phyloP scores from a whole-genome alignment of 169 alveolate genomes.

The Eimeria tenella region DNA sequence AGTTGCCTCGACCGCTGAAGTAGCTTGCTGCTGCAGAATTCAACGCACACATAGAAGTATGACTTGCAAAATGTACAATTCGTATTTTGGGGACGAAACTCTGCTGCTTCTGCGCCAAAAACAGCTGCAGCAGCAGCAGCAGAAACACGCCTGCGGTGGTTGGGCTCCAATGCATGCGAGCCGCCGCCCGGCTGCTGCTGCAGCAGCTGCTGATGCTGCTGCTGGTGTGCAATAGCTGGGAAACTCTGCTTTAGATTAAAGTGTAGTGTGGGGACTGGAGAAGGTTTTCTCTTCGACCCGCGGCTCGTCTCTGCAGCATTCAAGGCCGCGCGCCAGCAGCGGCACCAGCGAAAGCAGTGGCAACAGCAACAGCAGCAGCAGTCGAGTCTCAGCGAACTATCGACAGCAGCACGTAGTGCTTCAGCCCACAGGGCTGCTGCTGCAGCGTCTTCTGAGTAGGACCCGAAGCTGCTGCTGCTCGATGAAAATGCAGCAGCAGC shows the following conservation, averaged over 20 bases:
- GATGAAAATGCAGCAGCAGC: neutral
- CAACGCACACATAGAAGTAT: neutral
- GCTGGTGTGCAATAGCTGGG: neutral
- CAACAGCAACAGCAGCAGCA: neutral
- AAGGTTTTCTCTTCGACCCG: neutral
- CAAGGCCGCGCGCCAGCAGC: conserved; percentile 23
- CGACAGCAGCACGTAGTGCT: neutral
- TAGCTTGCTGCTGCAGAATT: neutral
- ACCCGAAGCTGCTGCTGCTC: no score
- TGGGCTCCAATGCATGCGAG: neutral
- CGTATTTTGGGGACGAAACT: neutral
- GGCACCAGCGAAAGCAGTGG: neutral
- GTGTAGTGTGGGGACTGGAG: neutral
- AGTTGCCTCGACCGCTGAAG: no score
- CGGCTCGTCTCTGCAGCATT: neutral
- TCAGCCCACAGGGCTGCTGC: neutral
- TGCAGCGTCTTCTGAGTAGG: neutral
- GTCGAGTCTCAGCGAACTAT: neutral
- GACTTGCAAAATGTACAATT: neutral
- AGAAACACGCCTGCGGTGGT: neutral
- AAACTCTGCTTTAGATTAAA: neutral
- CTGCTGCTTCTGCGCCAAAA: neutral
- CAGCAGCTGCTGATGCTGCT: conserved; percentile 6
- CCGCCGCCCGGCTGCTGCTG: neutral
- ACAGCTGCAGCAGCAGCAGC: conserved; percentile 4